Evolutionary conservation across 257 asterid genomes (phyloP), one percentile per base, ranked within the genome.

Genomic region (Henckelia pumila): DNA sequence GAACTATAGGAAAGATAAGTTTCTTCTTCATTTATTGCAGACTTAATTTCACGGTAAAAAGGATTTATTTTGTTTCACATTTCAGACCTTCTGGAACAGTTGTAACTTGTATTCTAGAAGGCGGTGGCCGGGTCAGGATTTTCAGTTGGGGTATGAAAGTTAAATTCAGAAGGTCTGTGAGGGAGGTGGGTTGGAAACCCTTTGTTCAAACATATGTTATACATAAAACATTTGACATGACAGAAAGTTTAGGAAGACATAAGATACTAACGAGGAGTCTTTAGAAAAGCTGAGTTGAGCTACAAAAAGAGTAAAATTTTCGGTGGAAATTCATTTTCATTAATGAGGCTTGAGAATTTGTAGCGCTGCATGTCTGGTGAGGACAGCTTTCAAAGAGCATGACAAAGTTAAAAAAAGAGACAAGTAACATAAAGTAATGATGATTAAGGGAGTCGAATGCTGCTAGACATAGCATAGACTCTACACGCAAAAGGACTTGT

Each of bases 401-500:
- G 10, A 58, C 9, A 56, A 59, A 26, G 19, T 26, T 59, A 26
- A 10, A 28, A 8, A 25, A 13, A 26, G 9, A 28, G 44, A 47
- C 8, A 8, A 16, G 8, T 47, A 47, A 47, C 8, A 16, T 17
- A 47, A 47, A 14, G 55, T 47, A 47, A 47, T n/a, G 14, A 40
- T 66, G 61, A 20, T 29, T 19, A n/a, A n/a, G 61, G 50, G 22
- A 50, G 17, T 47, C 13, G 28, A 11, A 53, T 9, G 59, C 67
- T 50, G 44, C 14, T 26, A 52, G 49, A 10, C 13, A 22, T 56
- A 23, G 52, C 30, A 21, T 56, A 7, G 61, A 65, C 57, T 40
- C 21, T 14, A 72, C 25, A 72, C 32, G 26, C 33, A 40, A 64
- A 32, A 35, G 21, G 63, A 61, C 47, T 19, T 14, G 60, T 44